Evolutionary conservation across 352 stramenopile genomes (phyloP), one percentile per base, ranked within the genome.

Genomic region (Phytopythium montanum): DNA sequence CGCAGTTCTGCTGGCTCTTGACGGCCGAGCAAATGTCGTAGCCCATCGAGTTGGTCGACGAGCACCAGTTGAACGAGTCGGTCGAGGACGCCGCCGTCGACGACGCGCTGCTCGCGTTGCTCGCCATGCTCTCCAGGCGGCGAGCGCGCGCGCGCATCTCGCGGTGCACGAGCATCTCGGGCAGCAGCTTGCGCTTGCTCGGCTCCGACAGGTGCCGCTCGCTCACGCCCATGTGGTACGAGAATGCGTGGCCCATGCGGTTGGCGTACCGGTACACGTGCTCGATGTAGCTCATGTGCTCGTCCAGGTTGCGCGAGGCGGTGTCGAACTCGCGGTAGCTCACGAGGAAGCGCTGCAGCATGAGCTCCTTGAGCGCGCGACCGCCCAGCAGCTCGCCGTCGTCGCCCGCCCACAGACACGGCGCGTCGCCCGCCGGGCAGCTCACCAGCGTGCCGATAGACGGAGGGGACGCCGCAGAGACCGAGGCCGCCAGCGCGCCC

Each of bases 1-100:
- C 83, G 56, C 83, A 93, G 52, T 87, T 88, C 39, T 87, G 68
- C 61, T 93, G 83, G 54, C 83, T 91, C 67, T 93, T 93, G n/a
- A 91, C 76, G 10, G 70, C 73, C 38, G 81, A 79, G 57, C 83
- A 93, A 38, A 93, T 79, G 56, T 67, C 89, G 57, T 75, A 76
- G 38, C 62, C 68, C 46, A 86, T 69, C 8, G 83, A 75, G 65
- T 93, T 93, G 50, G 81, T 61, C 21, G 62, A 76, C 26, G 70
- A 78, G 67, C 83, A 93, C 83, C 83, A 93, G 55, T 93, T 89
- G 59, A 88, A 75, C 26, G 76, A 66, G 29, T 73, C 55, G 16
- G 34, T 57, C 12, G 68, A 56, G 38, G 59, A 66, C 18, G 64
- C 63, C 60, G 66, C 69, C 14, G 53, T 74, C 14, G 8, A 29